Conservation (phyloP, 495 filamentous ascomycete species). For the Aspergillus ostianus region DNA sequence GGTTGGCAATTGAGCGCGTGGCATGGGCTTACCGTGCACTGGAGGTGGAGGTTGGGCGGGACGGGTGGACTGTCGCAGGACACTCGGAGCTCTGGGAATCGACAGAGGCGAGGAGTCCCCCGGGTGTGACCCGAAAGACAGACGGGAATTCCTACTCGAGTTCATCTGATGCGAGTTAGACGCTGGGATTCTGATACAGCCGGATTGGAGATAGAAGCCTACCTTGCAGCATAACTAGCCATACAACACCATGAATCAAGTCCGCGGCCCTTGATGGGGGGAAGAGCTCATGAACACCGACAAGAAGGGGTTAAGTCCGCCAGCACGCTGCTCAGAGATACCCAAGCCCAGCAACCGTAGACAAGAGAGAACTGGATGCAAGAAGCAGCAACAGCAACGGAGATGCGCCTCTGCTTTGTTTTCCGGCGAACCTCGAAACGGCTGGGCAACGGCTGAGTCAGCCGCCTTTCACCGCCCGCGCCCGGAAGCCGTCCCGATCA, state of each 20-base stretch:
- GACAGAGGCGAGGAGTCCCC: constrained; percentile 34
- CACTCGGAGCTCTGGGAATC: constrained; percentile 25
- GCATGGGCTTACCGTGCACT: constrained; percentile 27
- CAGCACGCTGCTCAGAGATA: not conserved
- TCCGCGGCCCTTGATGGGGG: not conserved
- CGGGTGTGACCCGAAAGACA: constrained; percentile 32
- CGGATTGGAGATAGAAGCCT: not conserved
- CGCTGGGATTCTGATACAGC: too few relatives aligned
- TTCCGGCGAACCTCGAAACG: constrained; percentile 14
- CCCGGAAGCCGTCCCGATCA: constrained; percentile 20
- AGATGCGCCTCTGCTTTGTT: not conserved
- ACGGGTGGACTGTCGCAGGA: constrained; percentile 32
- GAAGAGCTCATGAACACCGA: not conserved
- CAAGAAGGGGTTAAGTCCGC: not conserved
- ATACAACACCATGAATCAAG: not conserved
- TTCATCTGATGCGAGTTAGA: constrained; percentile 28
- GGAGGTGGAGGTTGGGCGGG: constrained; percentile 28
- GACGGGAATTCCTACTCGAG: constrained; percentile 30
- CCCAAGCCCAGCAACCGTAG: not conserved
- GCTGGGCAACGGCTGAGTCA: constrained; percentile 33
- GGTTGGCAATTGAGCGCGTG: not conserved
- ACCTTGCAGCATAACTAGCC: constrained; percentile 3
- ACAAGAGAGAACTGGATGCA: not conserved
- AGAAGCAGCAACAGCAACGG: not conserved
- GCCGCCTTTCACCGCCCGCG: constrained; percentile 19